These are phyloP conservation scores for Xerocomus brunneocitrinus DNA, from an alignment of 768 basidiomycete species.

Conservation along the genomic window DNA sequence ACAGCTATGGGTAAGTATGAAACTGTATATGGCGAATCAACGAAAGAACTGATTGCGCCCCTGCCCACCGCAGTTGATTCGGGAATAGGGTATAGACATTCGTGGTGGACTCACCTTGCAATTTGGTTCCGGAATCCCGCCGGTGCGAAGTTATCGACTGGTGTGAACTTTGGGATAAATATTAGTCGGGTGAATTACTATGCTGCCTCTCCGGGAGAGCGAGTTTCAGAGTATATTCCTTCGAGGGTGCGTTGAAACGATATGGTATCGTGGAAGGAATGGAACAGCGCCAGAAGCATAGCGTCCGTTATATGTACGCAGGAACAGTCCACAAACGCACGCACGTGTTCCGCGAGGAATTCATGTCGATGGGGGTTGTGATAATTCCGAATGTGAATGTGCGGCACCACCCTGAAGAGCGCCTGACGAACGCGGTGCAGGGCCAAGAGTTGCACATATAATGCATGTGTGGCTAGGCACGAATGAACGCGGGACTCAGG, in stretches of 20 bases:
- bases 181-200: constrained; percentile 2
- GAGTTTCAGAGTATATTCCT: background rate
- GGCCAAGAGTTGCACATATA: constrained; percentile 13
- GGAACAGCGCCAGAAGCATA: constrained; percentile 6
- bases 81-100: constrained; percentile 2
- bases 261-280: constrained; percentile 10
- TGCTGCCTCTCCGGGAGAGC: constrained; percentile 1
- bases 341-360: constrained; percentile 14
- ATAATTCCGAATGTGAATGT: constrained; percentile 1
- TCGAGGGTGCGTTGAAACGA: background rate
- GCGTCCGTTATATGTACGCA: constrained; percentile 23
- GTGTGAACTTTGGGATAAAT: background rate
- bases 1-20: constrained; percentile 8
- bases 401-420: constrained; percentile 5
- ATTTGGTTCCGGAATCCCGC: constrained; percentile 1
- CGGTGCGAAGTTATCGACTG: constrained; percentile 6
- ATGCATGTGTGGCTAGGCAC: constrained; percentile 15
- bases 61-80: constrained; percentile 19
- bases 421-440: constrained; percentile 15
- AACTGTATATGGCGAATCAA: constrained; percentile 17
- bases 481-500: constrained; percentile 10
- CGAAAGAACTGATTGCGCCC: constrained; percentile 3
- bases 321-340: constrained; percentile 1
- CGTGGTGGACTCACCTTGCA: constrained; percentile 11
- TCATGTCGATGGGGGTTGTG: constrained; percentile 4